Evolutionary conservation across 345 rosid species (phyloP), one percentile per base, ranked within the genome.

Genomic region (Capsella bursapastoris): DNA sequence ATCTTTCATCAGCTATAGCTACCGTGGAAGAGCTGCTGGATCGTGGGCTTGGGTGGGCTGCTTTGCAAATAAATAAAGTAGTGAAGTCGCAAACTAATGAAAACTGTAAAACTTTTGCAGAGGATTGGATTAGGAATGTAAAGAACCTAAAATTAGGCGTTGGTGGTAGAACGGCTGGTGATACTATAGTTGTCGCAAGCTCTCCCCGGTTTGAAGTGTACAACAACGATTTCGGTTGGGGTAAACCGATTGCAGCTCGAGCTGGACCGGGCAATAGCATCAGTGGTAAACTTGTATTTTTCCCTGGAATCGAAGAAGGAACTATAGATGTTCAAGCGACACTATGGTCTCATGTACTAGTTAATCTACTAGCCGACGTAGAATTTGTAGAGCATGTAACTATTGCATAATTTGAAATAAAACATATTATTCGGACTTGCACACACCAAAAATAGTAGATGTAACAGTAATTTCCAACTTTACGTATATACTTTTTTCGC

Each of bases 181-280:
- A 57, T 57, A 7, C 71, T 35, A 3, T 74, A 1, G 1, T 74
- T 40, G 40, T 57, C 22, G 1, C 40, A 27, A 49, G 87, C 51
- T 83, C 88, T 0, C 88, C 87, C 0, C 37, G 87, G 41, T 83
- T 78, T 66, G n/a, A 77, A 49, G 75, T 82, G 13, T 84, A 74
- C 7, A 79, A 75, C 0, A 79, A 64, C 7, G 78, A 81, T 49
- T 79, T 85, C 25, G 88, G 88, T 13, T 85, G 82, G 83, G 56
- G 69, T 0, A 64, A 64, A 48, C 69, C 69, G 29, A 48, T 64
- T 3, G 41, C 69, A 78, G 85, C 71, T 37, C 61, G 72, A 53
- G 61, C 45, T 25, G 71, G 49, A 32, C 71, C 59, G 60, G 49
- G 49, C 0, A 67, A 67, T 34, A 14, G 60, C 15, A 35, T 34